These are phyloP conservation scores for Erodium trifolium DNA, from an alignment of 441 rosid species.

Conservation along the genomic window DNA sequence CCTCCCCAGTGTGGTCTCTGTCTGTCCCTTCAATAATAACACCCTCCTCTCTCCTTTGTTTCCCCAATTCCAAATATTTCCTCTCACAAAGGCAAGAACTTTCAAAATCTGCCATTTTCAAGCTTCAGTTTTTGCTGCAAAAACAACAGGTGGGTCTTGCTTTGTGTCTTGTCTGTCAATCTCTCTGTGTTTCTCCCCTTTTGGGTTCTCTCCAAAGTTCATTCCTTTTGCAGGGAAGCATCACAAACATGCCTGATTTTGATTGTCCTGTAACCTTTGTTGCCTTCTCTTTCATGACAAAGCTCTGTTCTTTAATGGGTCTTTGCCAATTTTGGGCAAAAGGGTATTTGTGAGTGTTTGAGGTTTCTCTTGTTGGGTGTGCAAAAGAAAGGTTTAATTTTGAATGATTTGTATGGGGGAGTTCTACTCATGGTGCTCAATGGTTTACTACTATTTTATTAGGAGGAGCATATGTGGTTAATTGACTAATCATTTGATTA, in stretches of 20 bases:
- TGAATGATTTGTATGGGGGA: neutral
- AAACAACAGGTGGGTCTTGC: constrained; percentile 7
- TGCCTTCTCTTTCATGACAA: constrained; percentile 6
- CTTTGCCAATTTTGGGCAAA: constrained; percentile 5
- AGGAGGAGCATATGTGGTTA: neutral
- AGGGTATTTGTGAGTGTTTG: neutral
- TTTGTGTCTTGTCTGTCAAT: neutral
- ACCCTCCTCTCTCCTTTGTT: neutral
- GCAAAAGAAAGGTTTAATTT: neutral
- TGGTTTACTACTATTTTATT: neutral
- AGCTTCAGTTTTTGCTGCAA: neutral
- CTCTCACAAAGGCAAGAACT: constrained; percentile 5
- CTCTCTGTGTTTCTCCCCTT: neutral
- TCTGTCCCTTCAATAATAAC: neutral
- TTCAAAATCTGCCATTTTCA: neutral
- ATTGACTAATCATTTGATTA: constrained; percentile 5
- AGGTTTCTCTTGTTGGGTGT: neutral
- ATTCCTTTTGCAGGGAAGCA: neutral
- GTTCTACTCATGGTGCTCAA: neutral
- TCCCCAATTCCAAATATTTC: neutral
- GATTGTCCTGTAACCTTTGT: neutral
- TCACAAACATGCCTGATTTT: neutral
- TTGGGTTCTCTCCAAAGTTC: constrained; percentile 6
- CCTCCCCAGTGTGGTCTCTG: constrained; percentile 9
- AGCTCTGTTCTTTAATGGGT: constrained; percentile 1